phyloP scores from a whole-genome alignment of 1,139 yeast genomes.

The Saccharomyces hybrid region DNA sequence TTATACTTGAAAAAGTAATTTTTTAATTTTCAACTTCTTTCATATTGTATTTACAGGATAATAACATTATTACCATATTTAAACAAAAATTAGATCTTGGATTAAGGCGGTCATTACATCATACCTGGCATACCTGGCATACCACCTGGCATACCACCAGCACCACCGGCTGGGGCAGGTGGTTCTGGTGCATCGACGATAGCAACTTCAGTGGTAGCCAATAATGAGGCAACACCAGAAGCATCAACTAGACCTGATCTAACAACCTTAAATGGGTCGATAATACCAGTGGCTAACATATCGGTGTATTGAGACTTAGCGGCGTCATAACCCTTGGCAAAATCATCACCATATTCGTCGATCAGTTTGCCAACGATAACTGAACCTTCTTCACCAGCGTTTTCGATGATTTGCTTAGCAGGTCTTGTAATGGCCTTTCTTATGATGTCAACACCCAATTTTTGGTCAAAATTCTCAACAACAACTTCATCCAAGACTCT shows the following conservation, averaged over 20 bases:
- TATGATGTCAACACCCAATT: conserved; percentile 93
- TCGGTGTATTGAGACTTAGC: conserved; percentile 91
- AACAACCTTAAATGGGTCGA: conserved; percentile 98
- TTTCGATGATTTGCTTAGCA: conserved; percentile 93
- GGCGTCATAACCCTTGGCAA: conserved; percentile 90
- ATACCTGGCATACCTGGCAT: conserved; percentile 50
- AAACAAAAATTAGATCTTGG: neutral
- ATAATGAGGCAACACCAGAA: conserved; percentile 92
- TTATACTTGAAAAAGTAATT: neutral
- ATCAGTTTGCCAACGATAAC: conserved; percentile 91
- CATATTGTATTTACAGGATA: neutral
- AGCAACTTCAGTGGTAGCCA: conserved; percentile 98
- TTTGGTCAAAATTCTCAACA: conserved; percentile 93
- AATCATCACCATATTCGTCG: conserved; percentile 75
- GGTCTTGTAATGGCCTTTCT: conserved; percentile 95
- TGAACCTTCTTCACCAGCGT: conserved; percentile 98
- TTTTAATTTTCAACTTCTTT: neutral
- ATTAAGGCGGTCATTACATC: conserved; percentile 18
- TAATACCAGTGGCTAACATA: conserved; percentile 95
- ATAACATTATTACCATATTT: neutral
- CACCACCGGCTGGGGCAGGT: conserved; percentile 52
- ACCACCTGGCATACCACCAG: conserved; percentile 41
- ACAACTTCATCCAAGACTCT: conserved; percentile 68
- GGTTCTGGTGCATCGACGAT: conserved; percentile 96
- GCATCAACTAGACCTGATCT: conserved; percentile 96